Percentiles rank a stretch among this genome's conserved stretches.
Evolutionary conservation across 148 eudicot species (phyloP).

Genomic region (Beta vulgaris): DNA sequence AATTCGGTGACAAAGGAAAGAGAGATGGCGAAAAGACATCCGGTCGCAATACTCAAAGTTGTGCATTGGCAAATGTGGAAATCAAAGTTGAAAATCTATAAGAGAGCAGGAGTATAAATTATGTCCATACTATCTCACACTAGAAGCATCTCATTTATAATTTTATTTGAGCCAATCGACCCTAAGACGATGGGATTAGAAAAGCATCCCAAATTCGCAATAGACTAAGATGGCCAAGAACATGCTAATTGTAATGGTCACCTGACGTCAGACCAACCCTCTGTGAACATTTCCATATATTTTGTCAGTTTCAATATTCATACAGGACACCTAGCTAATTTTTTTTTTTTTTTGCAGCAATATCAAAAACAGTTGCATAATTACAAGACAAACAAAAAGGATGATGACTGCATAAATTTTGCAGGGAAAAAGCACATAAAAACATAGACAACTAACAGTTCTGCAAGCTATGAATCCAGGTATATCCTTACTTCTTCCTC

Average conservation of each 20-base stretch:
- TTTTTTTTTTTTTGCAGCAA: background rate
- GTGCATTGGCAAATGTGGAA: no score
- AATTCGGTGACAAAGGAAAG: no score
- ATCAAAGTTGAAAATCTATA: no score
- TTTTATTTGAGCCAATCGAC: background rate
- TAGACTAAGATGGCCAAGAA: background rate
- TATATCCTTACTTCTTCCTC: conserved; percentile 42
- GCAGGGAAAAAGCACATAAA: background rate
- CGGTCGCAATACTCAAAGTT: no score
- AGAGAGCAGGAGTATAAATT: no score
- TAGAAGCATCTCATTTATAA: background rate
- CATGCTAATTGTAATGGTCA: background rate
- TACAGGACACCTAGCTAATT: background rate
- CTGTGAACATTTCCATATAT: background rate
- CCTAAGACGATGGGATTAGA: background rate
- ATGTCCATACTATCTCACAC: background rate
- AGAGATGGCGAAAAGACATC: no score
- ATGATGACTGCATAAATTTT: background rate
- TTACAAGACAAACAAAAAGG: background rate
- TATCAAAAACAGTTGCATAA: background rate
- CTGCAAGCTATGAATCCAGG: background rate
- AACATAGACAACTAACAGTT: conserved; percentile 9
- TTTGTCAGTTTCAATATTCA: background rate
- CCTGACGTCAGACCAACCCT: background rate
- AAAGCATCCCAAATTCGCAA: background rate